Percentiles rank a stretch among this genome's conserved stretches.
Evolutionary conservation across 805 yeast genomes (phyloP).

Genomic region (Ogataea saltuana): DNA sequence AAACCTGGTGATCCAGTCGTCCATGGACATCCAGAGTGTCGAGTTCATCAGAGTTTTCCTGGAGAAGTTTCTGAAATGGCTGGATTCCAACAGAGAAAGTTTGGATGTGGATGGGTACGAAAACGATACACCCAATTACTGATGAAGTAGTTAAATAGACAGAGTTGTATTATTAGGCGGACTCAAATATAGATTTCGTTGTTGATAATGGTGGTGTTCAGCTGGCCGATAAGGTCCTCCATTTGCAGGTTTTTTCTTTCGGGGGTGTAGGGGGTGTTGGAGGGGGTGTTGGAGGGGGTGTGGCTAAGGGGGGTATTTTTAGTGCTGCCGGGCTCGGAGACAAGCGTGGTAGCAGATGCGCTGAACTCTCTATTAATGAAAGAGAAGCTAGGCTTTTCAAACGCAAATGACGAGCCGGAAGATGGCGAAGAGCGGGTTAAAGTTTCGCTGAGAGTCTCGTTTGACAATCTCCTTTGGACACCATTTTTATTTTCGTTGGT

Average conservation of each 20-base stretch:
- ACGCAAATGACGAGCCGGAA: background rate
- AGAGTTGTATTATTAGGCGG: slow-evolving; percentile 41
- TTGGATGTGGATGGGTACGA: slow-evolving; percentile 46
- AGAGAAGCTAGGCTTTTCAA: background rate
- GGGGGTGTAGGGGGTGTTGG: slow-evolving; percentile 2
- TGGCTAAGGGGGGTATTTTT: too few relatives aligned
- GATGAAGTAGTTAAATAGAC: slow-evolving; percentile 15
- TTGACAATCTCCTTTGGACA: slow-evolving; percentile 10
- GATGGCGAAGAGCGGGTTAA: too few relatives aligned
- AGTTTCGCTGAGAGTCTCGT: slow-evolving; percentile 11
- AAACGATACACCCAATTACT: slow-evolving; percentile 44
- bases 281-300: background rate
- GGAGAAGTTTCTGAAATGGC: slow-evolving; percentile 53
- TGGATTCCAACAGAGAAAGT: slow-evolving; percentile 45
- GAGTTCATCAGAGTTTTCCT: slow-evolving; percentile 54
- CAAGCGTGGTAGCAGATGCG: slow-evolving; percentile 20
- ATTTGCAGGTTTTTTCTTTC: slow-evolving; percentile 7
- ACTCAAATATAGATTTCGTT: slow-evolving; percentile 20
- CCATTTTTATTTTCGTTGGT: too few relatives aligned
- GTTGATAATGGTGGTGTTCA: slow-evolving; percentile 21
- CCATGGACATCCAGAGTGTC: slow-evolving; percentile 77
- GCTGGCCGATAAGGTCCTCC: slow-evolving; percentile 15
- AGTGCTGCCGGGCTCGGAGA: slow-evolving; percentile 5
- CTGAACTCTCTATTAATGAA: slow-evolving; percentile 11
- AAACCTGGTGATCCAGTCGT: slow-evolving; percentile 73